phyloP scores from a whole-genome alignment of 148 eudicot genomes.

The Amaranthus hypochondriacus region DNA sequence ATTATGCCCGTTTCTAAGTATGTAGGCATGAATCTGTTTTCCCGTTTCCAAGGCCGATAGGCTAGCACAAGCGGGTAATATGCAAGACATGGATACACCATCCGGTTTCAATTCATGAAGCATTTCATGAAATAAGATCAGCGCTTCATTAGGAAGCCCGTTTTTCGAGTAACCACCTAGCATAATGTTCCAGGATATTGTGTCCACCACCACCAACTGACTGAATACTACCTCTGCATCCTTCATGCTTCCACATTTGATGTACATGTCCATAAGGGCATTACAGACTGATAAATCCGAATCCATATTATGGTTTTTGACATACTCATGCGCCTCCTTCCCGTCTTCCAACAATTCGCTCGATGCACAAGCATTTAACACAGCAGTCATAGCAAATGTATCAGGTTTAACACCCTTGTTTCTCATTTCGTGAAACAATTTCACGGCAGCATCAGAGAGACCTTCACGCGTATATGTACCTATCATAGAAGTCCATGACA shows the following conservation, averaged over 20 bases:
- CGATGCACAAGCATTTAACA: conserved; percentile 62
- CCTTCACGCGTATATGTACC: conserved; percentile 51
- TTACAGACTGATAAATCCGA: conserved; percentile 39
- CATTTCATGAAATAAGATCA: conserved; percentile 45
- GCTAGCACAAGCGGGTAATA: conserved; percentile 60
- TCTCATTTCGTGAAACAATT: conserved; percentile 49
- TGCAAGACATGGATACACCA: conserved; percentile 49
- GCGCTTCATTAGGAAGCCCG: conserved; percentile 45
- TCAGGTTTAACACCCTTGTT: conserved; percentile 40
- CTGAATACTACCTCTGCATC: conserved; percentile 43
- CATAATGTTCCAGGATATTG: conserved; percentile 62
- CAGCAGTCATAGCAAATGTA: conserved; percentile 39
- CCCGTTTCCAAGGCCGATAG: conserved; percentile 47
- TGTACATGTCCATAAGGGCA: conserved; percentile 69
- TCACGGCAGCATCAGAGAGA: conserved; percentile 37
- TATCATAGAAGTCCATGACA: conserved; percentile 61
- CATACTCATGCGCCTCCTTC: conserved; percentile 44
- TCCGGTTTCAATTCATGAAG: conserved; percentile 45
- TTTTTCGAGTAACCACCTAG: conserved; percentile 63
- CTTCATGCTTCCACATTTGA: conserved; percentile 62
- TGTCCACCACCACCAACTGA: conserved; percentile 40
- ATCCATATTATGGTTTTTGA: conserved; percentile 32
- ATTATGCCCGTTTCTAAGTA: conserved; percentile 37
- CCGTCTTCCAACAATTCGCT: conserved; percentile 44
- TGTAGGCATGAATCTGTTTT: conserved; percentile 48